Evolutionary conservation across 2,329 filamentous ascomycete genomes (phyloP), one percentile per base, ranked within the genome.

Genomic region (Cordyceps cicadae): DNA sequence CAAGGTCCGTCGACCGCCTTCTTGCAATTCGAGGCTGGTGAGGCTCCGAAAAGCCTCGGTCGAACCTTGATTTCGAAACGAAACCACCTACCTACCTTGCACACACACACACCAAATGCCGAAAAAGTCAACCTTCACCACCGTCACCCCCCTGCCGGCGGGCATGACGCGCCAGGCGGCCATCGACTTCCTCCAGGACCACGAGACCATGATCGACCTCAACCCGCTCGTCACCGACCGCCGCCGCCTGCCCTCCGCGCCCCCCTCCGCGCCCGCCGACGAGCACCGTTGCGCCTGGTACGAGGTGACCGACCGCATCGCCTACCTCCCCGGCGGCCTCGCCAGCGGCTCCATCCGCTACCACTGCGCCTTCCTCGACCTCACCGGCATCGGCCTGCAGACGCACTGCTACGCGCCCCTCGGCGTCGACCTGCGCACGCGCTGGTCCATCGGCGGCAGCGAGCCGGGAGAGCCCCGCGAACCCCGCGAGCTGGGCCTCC

Each of bases 381-480:
- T 90, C 21, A 77, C 85, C 4, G 58, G 43, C 39, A 77, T 82
- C 60, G 90, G 91, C 5, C 73, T 96, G 32, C 86, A 92, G 74
- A 95, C 90, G 15, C 91, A 95, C 70, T 86, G 87, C 67, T 93
- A 91, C 68, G 91, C 90, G 4, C 90, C 92, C 0, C 82, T 91
- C 69, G 90, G 90, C 12, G 81, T 95, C 57, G 86, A 94, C 63
- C 88, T 95, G 66, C 85, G 85, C 62, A 87, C 85, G 54, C 88
- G 87, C 73, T 96, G 90, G 90, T 86, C 80, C 9, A 77, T 96
- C 4, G 85, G 83, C 51, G 91, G 91, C 11, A 84, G 82, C 11
- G 75, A 89, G 48, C 86, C 87, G 0, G 88, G 87, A 19, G 90
- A 95, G 72, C 81, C 84, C 1, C 77, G 79, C 34, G 81, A 87